A percentile compares a stretch with the other conserved stretches of the same genome.
Evolutionary conservation across 1,284 basidiomycete species (phyloP).

Genomic region (Trichosporon sp.): DNA sequence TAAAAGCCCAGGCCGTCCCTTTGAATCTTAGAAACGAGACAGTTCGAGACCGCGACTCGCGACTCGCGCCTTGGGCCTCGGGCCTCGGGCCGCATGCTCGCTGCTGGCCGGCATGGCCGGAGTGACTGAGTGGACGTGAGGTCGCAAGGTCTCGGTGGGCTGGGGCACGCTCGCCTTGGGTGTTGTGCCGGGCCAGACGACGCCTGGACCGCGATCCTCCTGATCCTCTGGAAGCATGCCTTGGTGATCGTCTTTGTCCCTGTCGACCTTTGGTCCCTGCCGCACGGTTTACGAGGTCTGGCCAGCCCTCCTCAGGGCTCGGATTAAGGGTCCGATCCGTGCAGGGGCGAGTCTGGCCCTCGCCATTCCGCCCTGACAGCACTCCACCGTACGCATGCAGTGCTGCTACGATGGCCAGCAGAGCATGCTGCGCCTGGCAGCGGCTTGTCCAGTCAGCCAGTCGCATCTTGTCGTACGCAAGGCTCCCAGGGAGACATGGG

Average conservation of each 20-base stretch:
- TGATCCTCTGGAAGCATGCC: not conserved
- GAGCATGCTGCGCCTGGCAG: not conserved
- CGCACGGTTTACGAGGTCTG: not conserved
- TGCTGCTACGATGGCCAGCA: not conserved
- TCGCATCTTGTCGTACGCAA: not conserved
- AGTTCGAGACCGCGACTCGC: not conserved
- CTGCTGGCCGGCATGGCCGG: not conserved
- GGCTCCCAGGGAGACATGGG: not conserved
- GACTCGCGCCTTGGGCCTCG: not conserved
- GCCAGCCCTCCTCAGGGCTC: not conserved
- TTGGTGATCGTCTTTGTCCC: not conserved
- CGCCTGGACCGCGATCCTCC: not conserved
- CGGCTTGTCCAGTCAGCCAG: not conserved
- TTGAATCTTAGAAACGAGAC: slow-evolving; percentile 2
- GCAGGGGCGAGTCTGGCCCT: not conserved
- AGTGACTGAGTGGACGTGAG: not conserved
- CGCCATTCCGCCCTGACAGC: not conserved
- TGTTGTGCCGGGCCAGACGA: not conserved
- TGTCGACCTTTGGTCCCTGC: not conserved
- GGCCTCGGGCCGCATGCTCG: not conserved
- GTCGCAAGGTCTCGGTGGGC: not conserved
- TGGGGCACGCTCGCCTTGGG: not conserved
- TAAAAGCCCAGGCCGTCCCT: not conserved
- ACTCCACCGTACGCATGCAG: not conserved
- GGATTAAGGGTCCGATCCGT: not conserved